Evolutionary conservation across 371 early-diverging fungal species (phyloP).

Genomic region (Rhizopus sp.): DNA sequence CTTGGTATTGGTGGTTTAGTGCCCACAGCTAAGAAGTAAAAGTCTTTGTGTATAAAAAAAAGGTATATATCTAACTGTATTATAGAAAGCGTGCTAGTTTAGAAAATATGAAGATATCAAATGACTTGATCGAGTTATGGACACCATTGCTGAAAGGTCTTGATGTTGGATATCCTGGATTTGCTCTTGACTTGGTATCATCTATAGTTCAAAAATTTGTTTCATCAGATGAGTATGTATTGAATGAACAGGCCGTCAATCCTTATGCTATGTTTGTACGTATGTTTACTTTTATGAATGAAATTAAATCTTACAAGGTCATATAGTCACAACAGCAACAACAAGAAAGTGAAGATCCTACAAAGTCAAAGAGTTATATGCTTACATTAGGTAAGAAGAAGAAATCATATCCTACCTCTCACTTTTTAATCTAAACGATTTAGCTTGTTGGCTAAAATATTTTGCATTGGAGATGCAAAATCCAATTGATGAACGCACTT

Average conservation of each 20-base stretch:
- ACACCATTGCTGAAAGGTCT: constrained; percentile 38
- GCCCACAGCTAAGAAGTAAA: constrained; percentile 49
- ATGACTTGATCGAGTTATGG: constrained; percentile 45
- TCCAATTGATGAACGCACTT: constrained; percentile 11
- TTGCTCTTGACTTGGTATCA: constrained; percentile 29
- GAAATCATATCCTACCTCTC: not conserved
- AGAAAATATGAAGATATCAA: constrained; percentile 34
- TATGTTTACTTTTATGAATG: not conserved
- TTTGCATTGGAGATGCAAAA: constrained; percentile 27
- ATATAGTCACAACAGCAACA: constrained; percentile 1
- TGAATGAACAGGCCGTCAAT: constrained; percentile 25
- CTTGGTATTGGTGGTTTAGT: constrained; percentile 46
- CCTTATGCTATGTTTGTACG: constrained; percentile 31
- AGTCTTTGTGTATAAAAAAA: not conserved
- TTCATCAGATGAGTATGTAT: constrained; percentile 24
- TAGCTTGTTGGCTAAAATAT: constrained; percentile 46
- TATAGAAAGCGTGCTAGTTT: constrained; percentile 39
- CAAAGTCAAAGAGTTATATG: constrained; percentile 37
- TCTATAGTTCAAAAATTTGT: constrained; percentile 35
- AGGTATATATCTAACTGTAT: not conserved
- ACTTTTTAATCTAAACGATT: not conserved
- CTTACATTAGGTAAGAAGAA: constrained; percentile 36
- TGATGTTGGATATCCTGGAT: constrained; percentile 29
- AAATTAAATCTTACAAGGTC: not conserved
- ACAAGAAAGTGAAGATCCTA: constrained; percentile 13